Evolutionary conservation across 306 rosid species (phyloP).

Genomic region (Begonia masoniana): DNA sequence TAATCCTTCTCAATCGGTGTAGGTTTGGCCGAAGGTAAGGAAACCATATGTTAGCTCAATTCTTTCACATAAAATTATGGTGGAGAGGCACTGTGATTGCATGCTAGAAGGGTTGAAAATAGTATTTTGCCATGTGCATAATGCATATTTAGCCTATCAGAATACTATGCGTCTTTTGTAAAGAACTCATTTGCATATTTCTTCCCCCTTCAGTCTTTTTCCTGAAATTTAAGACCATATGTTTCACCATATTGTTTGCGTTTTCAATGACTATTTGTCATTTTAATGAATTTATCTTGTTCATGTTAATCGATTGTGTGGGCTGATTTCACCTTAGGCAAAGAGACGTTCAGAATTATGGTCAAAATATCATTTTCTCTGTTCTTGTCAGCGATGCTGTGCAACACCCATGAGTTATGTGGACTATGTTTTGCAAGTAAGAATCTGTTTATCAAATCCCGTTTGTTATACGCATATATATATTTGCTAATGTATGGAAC

Average conservation of each 20-base stretch:
- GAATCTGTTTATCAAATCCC: constrained; percentile 3
- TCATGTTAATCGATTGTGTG: not conserved
- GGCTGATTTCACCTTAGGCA: constrained; percentile 21
- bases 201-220: no score
- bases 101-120: no score
- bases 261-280: not conserved
- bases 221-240: not conserved
- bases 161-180: no score
- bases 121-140: no score
- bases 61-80: no score
- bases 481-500: not conserved
- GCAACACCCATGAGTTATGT: constrained; percentile 29
- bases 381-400: constrained; percentile 49
- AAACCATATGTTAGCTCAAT: not conserved
- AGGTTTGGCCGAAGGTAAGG: not conserved
- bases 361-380: constrained; percentile 57
- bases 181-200: no score
- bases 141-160: no score
- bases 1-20: not conserved
- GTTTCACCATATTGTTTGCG: not conserved
- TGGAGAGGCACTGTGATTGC: no score
- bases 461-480: not conserved
- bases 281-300: not conserved
- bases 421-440: constrained; percentile 59
- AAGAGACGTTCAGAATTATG: constrained; percentile 54